Conservation (phyloP, 106 monocot genomes). For the Allium cepa region DNA sequence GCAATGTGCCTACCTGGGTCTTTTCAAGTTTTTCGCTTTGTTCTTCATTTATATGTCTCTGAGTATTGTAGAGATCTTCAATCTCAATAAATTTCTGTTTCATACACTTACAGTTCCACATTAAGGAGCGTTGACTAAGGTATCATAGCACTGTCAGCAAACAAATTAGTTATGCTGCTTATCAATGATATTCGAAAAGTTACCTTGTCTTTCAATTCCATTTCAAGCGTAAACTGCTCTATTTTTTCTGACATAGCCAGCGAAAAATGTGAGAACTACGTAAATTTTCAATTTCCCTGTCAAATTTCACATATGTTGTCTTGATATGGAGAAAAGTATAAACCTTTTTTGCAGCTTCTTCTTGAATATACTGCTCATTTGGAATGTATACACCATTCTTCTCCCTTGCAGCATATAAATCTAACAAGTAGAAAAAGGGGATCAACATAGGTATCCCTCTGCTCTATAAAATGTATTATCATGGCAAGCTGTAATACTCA, state of each 20-base stretch:
- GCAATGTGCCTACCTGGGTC: slow-evolving; percentile 28
- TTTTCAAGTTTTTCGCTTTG: slow-evolving; percentile 49
- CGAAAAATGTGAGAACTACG: slow-evolving; percentile 8
- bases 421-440: slow-evolving; percentile 1
- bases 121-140: background rate
- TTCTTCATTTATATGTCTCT: slow-evolving; percentile 27
- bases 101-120: background rate
- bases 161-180: background rate
- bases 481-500: too few species aligned
- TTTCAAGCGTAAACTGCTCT: slow-evolving; percentile 31
- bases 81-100: slow-evolving; percentile 44
- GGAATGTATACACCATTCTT: slow-evolving; percentile 70
- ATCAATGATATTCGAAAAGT: background rate
- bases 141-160: background rate
- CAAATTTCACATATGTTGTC: slow-evolving; percentile 24
- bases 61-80: slow-evolving; percentile 51
- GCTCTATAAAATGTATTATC: too few species aligned
- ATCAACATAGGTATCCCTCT: too few species aligned
- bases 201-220: slow-evolving; percentile 62
- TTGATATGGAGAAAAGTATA: slow-evolving; percentile 13
- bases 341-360: slow-evolving; percentile 90
- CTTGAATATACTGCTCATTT: slow-evolving; percentile 53
- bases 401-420: slow-evolving; percentile 59
- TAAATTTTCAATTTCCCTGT: slow-evolving; percentile 45
- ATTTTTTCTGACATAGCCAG: slow-evolving; percentile 52